Evolutionary conservation across 192 early-diverging fungal genomes (phyloP).

Genomic region (Lobosporangium transversale): DNA sequence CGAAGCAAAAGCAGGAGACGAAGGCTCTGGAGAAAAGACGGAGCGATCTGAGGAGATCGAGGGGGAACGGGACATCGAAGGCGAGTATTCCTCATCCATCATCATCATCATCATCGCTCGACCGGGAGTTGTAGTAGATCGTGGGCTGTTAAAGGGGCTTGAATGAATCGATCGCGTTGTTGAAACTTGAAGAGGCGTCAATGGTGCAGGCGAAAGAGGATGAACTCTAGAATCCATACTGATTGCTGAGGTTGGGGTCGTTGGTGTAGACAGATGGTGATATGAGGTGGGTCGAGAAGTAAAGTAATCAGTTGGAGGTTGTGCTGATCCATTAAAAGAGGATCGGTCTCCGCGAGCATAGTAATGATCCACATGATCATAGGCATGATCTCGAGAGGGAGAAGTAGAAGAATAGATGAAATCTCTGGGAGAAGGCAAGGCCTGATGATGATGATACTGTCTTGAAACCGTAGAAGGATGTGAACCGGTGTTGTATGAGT

Average conservation of each 20-base stretch:
- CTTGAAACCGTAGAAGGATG: too few relatives aligned
- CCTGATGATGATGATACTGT: slow-evolving; percentile 37
- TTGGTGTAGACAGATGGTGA: slow-evolving; percentile 29
- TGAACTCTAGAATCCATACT: slow-evolving; percentile 9
- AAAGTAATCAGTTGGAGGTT: slow-evolving; percentile 43
- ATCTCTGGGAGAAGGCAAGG: slow-evolving; percentile 24
- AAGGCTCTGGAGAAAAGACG: slow-evolving; percentile 24
- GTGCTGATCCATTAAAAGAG: slow-evolving; percentile 22
- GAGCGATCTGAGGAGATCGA: slow-evolving; percentile 29
- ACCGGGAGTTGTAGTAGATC: neutral
- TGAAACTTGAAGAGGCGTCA: slow-evolving; percentile 22
- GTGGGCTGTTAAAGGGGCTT: slow-evolving; percentile 5
- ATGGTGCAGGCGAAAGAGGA: slow-evolving; percentile 6
- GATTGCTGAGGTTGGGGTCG: slow-evolving; percentile 15
- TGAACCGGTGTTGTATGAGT: slow-evolving; percentile 11
- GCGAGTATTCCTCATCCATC: slow-evolving; percentile 31
- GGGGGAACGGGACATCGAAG: slow-evolving; percentile 32
- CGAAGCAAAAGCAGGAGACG: slow-evolving; percentile 10
- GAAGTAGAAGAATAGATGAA: slow-evolving; percentile 9
- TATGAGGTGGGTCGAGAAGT: slow-evolving; percentile 20
- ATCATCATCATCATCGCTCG: slow-evolving; percentile 10
- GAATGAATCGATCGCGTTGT: slow-evolving; percentile 11
- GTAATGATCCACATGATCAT: slow-evolving; percentile 12
- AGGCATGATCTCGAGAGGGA: slow-evolving; percentile 25
- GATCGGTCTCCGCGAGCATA: slow-evolving; percentile 10